Conservation (phyloP, 345 rosid genomes). For the Linum usitatissimum region DNA sequence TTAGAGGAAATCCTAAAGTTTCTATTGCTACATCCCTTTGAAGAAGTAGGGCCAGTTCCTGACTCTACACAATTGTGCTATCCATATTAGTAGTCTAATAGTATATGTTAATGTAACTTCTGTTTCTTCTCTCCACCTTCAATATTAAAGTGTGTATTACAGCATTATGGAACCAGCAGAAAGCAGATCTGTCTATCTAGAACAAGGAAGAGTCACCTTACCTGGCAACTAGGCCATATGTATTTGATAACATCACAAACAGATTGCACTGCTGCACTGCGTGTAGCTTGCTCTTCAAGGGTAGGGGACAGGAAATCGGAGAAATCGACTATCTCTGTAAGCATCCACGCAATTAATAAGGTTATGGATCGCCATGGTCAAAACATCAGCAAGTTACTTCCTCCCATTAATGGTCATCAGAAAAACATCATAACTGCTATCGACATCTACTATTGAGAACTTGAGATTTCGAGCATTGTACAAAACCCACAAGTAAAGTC, state of each 20-base stretch:
- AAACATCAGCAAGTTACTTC: neutral
- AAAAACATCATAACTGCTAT: neutral
- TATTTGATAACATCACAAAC: constrained; percentile 63
- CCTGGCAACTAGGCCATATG: constrained; percentile 90
- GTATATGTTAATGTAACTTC: neutral
- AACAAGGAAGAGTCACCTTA: constrained; percentile 11
- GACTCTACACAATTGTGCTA: neutral
- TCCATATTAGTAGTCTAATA: neutral
- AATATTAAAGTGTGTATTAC: no score
- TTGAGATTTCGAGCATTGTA: neutral
- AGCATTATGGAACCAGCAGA: no score
- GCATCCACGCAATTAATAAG: constrained; percentile 7
- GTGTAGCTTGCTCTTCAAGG: constrained; percentile 51
- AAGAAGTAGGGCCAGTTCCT: neutral
- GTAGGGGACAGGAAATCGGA: constrained; percentile 80
- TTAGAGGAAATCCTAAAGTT: neutral
- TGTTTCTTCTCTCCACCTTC: no score
- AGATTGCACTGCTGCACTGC: constrained; percentile 43
- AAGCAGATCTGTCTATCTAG: neutral
- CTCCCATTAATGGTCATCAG: neutral
- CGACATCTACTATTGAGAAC: neutral
- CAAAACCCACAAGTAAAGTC: neutral
- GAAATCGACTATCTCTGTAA: constrained; percentile 77
- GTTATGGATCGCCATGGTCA: neutral
- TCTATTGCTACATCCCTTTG: neutral